These are phyloP conservation scores for Fusarium mexicanum DNA, from an alignment of 2,329 filamentous ascomycete species.

Conservation along the genomic window DNA sequence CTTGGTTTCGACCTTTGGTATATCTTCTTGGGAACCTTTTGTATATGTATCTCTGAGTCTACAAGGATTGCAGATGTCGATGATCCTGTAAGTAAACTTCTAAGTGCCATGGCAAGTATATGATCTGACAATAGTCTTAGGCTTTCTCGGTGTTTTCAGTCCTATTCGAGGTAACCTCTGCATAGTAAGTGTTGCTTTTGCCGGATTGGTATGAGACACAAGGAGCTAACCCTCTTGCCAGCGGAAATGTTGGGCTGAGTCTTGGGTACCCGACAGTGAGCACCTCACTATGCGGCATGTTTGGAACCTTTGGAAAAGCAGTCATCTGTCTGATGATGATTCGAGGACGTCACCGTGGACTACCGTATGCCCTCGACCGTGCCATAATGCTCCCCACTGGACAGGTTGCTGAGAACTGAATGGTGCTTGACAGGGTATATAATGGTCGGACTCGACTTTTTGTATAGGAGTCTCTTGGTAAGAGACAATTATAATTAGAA, in stretches of 20 bases:
- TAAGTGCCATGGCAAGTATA: rapidly evolving
- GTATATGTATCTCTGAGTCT: slow-evolving; percentile 45
- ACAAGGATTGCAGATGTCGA: slow-evolving; percentile 28
- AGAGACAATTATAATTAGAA: neutral
- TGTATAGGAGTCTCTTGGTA: rapidly evolving
- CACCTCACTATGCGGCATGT: slow-evolving; percentile 43
- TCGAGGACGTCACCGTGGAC: slow-evolving; percentile 47
- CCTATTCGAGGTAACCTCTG: slow-evolving; percentile 46
- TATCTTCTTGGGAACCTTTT: slow-evolving; percentile 50
- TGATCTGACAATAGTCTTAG: neutral
- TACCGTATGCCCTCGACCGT: slow-evolving; percentile 47
- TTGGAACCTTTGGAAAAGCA: slow-evolving; percentile 46
- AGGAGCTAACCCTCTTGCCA: neutral
- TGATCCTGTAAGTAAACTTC: slow-evolving; percentile 31
- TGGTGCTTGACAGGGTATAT: neutral
- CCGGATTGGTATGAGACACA: rapidly evolving
- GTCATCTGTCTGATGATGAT: slow-evolving; percentile 50
- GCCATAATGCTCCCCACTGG: slow-evolving; percentile 43
- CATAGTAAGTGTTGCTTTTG: slow-evolving; percentile 38
- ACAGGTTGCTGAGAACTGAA: neutral
- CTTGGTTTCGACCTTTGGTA: slow-evolving; percentile 54
- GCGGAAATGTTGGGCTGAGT: slow-evolving; percentile 48
- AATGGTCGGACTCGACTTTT: neutral
- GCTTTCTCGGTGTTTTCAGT: slow-evolving; percentile 44
- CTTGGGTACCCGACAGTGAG: slow-evolving; percentile 44